phyloP scores from a whole-genome alignment of 768 basidiomycete species.

The Auricularia cornea region DNA sequence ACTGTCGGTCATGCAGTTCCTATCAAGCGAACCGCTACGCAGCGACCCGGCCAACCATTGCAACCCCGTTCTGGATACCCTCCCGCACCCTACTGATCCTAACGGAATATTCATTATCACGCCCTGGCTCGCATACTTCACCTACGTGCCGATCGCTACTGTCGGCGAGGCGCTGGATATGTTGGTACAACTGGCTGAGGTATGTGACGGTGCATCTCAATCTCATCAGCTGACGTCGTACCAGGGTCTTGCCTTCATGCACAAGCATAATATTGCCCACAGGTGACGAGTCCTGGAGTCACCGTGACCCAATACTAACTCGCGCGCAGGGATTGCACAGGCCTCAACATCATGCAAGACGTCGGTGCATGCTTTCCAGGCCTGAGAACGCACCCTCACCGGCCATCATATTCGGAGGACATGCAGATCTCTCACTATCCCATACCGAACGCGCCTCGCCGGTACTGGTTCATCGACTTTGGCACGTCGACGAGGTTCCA shows the following conservation, averaged over 20 bases:
- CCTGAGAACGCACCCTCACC: not conserved
- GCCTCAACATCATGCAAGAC: conserved; percentile 6
- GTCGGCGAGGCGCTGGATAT: conserved; percentile 4
- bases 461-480: conserved; percentile 7
- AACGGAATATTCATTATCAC: conserved; percentile 2
- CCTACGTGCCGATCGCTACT: not conserved
- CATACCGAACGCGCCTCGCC: not conserved
- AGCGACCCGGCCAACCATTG: not conserved
- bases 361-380: conserved; percentile 2
- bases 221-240: not conserved
- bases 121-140: conserved; percentile 1
- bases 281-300: not conserved
- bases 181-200: conserved; percentile 1
- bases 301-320: not conserved
- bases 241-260: not conserved
- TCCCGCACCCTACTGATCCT: not conserved
- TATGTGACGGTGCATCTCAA: not conserved
- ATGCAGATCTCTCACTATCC: not conserved
- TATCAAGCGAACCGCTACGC: not conserved
- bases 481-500: not conserved
- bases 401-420: not conserved
- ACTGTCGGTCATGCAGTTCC: not conserved
- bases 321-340: not conserved
- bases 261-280: not conserved
- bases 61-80: conserved; percentile 1